These are phyloP conservation scores for Fusarium chlamydosporum DNA, from an alignment of 2,329 filamentous ascomycete species.

Conservation along the genomic window DNA sequence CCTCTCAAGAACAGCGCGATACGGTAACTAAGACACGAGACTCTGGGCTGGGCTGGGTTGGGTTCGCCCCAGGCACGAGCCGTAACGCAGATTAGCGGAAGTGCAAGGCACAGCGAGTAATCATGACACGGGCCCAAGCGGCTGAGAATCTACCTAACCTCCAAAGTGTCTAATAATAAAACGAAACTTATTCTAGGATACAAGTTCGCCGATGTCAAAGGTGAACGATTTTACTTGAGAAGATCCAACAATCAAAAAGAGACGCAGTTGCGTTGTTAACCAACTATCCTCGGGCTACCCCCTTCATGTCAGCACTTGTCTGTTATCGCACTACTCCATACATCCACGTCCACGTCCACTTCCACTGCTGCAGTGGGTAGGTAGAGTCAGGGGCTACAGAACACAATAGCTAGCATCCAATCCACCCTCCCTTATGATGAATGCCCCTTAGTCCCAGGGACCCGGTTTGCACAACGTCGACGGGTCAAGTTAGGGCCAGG, in stretches of 20 bases:
- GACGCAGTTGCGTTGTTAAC: background rate
- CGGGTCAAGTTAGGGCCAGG: conserved; percentile 29
- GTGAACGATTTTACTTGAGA: background rate
- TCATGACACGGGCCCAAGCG: conserved; percentile 3
- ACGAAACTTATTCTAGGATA: conserved; percentile 3
- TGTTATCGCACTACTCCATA: background rate
- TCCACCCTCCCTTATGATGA: conserved; percentile 9
- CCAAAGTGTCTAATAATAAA: conserved; percentile 4
- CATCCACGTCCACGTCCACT: no score
- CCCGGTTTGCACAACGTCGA: conserved; percentile 31
- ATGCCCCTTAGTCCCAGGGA: conserved; percentile 32
- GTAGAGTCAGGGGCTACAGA: conserved; percentile 5
- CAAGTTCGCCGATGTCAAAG: conserved; percentile 1
- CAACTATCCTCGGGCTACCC: background rate
- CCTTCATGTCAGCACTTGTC: conserved; percentile 1
- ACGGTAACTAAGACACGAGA: conserved; percentile 4
- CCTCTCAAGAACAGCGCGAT: background rate
- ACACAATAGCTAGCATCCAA: background rate
- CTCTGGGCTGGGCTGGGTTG: background rate
- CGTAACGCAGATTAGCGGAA: conserved; percentile 26
- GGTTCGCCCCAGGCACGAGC: conserved; percentile 28
- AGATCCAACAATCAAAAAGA: conserved; percentile 7
- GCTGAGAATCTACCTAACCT: conserved; percentile 14
- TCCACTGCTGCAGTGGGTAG: background rate
- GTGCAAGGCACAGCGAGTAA: background rate